phyloP scores from a whole-genome alignment of 305 asterid genomes.

The Fraxinus greggii region DNA sequence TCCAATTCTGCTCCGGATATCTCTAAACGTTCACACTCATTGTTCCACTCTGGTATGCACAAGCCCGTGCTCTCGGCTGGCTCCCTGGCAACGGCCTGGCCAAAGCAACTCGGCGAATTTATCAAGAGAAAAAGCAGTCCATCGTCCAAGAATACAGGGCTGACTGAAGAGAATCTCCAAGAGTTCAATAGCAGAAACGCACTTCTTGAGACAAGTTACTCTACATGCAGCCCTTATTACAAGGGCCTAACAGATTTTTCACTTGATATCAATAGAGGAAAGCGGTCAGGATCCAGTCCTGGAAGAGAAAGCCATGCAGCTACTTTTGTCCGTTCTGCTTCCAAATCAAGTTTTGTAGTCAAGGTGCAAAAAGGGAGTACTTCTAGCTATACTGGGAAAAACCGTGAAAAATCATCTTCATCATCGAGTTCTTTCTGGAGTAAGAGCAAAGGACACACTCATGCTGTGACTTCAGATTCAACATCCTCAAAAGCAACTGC shows the following conservation, averaged over 20 bases:
- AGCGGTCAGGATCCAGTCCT: conserved; percentile 40
- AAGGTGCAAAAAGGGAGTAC: conserved; percentile 47
- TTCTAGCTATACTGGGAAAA: conserved; percentile 33
- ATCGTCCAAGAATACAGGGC: conserved; percentile 25
- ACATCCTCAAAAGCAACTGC: conserved; percentile 9
- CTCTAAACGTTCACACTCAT: conserved; percentile 34
- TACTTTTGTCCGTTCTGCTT: conserved; percentile 37
- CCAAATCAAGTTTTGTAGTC: conserved; percentile 43
- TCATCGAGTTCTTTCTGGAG: conserved; percentile 29
- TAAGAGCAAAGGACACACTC: conserved; percentile 29
- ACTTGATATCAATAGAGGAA: conserved; percentile 45
- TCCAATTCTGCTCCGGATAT: conserved; percentile 55
- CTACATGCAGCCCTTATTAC: conserved; percentile 63
- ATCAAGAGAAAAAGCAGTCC: conserved; percentile 25
- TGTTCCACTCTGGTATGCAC: conserved; percentile 27
- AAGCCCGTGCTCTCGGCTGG: conserved; percentile 38
- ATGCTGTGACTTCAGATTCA: conserved; percentile 13
- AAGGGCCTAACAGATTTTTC: conserved; percentile 65
- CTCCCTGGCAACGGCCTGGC: conserved; percentile 43
- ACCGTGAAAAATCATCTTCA: conserved; percentile 26
- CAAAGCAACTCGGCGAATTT: conserved; percentile 33
- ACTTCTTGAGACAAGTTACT: conserved; percentile 27
- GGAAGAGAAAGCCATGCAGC: conserved; percentile 52
- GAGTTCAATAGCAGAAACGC: conserved; percentile 43
- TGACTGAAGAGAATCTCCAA: conserved; percentile 40